phyloP scores from a whole-genome alignment of 2,329 filamentous ascomycete species.

The Sporothrix pseudoabietina region DNA sequence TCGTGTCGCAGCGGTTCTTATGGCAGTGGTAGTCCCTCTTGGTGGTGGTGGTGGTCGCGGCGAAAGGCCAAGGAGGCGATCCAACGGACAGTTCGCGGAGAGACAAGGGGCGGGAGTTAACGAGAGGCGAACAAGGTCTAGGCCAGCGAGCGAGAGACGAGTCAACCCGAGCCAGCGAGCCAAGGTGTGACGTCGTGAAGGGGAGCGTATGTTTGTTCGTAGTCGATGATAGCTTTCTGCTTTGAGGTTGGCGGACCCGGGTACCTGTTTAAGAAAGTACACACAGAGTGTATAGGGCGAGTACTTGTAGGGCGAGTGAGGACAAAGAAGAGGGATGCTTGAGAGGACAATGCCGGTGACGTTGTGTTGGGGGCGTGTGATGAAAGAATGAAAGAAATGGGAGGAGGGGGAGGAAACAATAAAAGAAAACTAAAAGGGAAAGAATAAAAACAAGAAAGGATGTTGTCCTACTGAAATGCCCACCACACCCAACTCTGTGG shows the following conservation, averaged over 20 bases:
- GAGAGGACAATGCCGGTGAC: background rate
- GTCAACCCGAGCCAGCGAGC: background rate
- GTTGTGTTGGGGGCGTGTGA: background rate
- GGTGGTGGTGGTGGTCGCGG: background rate
- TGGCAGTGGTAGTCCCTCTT: background rate
- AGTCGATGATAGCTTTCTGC: background rate
- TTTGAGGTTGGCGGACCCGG: background rate
- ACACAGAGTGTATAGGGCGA: background rate
- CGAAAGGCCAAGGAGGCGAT: background rate
- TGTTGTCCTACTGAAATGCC: background rate
- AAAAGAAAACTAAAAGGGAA: background rate
- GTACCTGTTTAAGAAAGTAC: slow-evolving; percentile 7
- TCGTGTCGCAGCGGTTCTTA: background rate
- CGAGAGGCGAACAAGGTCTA: background rate
- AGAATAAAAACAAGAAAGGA: background rate
- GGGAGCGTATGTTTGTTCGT: background rate
- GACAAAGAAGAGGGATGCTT: background rate
- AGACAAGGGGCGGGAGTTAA: background rate
- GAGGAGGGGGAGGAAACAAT: background rate
- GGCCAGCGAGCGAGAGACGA: background rate
- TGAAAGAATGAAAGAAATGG: background rate
- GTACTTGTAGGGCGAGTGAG: background rate
- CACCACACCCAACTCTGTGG: background rate
- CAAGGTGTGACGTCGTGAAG: background rate
- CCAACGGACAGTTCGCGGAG: background rate